phyloP scores from a whole-genome alignment of 768 basidiomycete genomes.

The Sarcodon aspratus region DNA sequence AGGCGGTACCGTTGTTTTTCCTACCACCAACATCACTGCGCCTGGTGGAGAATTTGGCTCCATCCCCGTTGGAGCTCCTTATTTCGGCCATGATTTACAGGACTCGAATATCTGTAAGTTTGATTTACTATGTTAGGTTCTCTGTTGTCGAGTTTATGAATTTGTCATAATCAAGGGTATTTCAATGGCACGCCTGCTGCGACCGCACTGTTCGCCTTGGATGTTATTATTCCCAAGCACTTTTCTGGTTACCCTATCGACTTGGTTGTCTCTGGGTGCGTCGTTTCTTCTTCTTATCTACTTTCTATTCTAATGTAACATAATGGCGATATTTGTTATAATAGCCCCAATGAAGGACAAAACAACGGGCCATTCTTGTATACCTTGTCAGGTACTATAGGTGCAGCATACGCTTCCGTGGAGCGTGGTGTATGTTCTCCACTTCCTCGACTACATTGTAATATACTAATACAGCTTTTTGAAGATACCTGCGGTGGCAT shows the following conservation, averaged over 20 bases:
- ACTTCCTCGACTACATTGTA: not conserved
- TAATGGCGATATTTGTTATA: too few species aligned
- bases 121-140: not conserved
- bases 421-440: slow-evolving; percentile 15
- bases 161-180: slow-evolving; percentile 10
- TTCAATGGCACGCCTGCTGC: slow-evolving; percentile 23
- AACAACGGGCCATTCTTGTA: slow-evolving; percentile 18
- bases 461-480: not conserved
- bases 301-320: too few species aligned
- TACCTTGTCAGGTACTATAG: slow-evolving; percentile 19
- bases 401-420: slow-evolving; percentile 16
- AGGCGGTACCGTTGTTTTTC: slow-evolving; percentile 19
- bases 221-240: slow-evolving; percentile 16
- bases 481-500: slow-evolving; percentile 17
- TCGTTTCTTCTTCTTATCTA: too few species aligned
- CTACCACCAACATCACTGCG: slow-evolving; percentile 17
- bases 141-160: not conserved
- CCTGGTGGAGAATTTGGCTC: slow-evolving; percentile 20
- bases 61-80: slow-evolving; percentile 18
- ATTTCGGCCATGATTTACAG: slow-evolving; percentile 15
- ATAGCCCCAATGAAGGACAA: slow-evolving; percentile 16
- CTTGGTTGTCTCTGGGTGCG: slow-evolving; percentile 16
- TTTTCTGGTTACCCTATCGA: slow-evolving; percentile 15
- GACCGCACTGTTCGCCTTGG: slow-evolving; percentile 16
- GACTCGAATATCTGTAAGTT: slow-evolving; percentile 16